Conservation (phyloP, 2,329 filamentous ascomycete genomes). For the Diaporthe sp. region DNA sequence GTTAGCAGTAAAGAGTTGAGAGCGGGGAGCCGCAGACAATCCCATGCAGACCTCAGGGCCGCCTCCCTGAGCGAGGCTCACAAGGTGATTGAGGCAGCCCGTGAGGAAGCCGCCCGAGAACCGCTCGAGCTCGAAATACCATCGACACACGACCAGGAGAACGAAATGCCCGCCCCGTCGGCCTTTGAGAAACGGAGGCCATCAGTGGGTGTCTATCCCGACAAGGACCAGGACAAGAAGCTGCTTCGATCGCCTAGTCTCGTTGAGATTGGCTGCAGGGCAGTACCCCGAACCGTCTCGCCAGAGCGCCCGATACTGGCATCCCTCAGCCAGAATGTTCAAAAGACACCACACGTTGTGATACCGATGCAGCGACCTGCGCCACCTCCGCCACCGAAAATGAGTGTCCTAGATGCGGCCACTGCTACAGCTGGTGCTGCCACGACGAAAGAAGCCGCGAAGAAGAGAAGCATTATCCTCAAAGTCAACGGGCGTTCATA, state of each 20-base stretch:
- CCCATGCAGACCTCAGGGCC: slow-evolving; percentile 49
- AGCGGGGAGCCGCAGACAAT: slow-evolving; percentile 52
- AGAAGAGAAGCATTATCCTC: slow-evolving; percentile 84
- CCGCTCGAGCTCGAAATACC: slow-evolving; percentile 66
- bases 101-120: slow-evolving; percentile 50
- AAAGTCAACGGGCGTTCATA: slow-evolving; percentile 92
- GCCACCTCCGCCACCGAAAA: slow-evolving; percentile 86
- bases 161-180: slow-evolving; percentile 71
- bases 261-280: slow-evolving; percentile 52
- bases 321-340: slow-evolving; percentile 61
- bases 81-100: slow-evolving; percentile 43
- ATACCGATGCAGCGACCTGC: slow-evolving; percentile 65
- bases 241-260: slow-evolving; percentile 59
- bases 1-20: slow-evolving; percentile 59
- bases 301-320: slow-evolving; percentile 68
- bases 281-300: slow-evolving; percentile 51
- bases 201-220: slow-evolving; percentile 50
- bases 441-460: slow-evolving; percentile 72
- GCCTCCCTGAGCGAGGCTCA: slow-evolving; percentile 47
- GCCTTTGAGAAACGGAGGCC: slow-evolving; percentile 74
- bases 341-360: slow-evolving; percentile 64
- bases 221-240: slow-evolving; percentile 65
- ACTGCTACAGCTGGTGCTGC: slow-evolving; percentile 85
- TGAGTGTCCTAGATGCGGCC: slow-evolving; percentile 94
- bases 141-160: slow-evolving; percentile 83